Base-by-base conservation (phyloP, 2,329 filamentous ascomycete species). In the Fusarium zealandicum region DNA sequence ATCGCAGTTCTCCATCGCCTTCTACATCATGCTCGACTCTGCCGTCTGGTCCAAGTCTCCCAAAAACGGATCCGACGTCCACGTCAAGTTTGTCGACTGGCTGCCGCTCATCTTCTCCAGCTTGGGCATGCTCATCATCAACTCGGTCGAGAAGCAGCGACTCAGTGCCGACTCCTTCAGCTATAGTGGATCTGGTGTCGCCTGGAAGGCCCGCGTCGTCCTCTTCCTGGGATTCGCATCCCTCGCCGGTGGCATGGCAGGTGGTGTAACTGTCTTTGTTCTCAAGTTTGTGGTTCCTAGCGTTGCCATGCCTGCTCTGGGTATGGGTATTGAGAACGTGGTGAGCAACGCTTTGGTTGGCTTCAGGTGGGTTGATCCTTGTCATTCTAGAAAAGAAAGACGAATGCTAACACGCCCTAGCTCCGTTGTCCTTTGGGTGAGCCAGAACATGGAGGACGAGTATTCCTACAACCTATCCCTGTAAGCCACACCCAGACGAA, bases 401-500 rank as follows among this genome's bases (percentile, higher is more conserved):
- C 20, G 6, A 3, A 42, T 50, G n/a, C 66, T 71, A 49, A 65
- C 49, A n/a, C 17, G 6, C 4, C 10, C 13, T 61, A 85, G 84
- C 73, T 82, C 82, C 17, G 84, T 87, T 40, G 81, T 88, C 55
- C 78, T 89, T 35, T 89, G 86, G 86, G 74, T 89, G 49, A 86
- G 82, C 74, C 86, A 89, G 78, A 89, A 89, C 67, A 88, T 89
- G 83, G 86, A 89, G 76, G 86, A 88, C 67, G 86, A 89, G 73
- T 89, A 88, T 65, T 81, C 84, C 39, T 89, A 89, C 73, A 88
- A 87, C 71, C 73, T 89, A 63, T 80, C 85, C 54, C 76, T 89
- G 59, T 87, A 71, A 74, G 45, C 37, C 40, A 14, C 16, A 25
- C 11, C 36, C 16, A 42, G 33, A 13, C 43, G 28, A 38, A 14